Evolutionary conservation across 1,284 basidiomycete genomes (phyloP).

Genomic region (Ustilago curta): DNA sequence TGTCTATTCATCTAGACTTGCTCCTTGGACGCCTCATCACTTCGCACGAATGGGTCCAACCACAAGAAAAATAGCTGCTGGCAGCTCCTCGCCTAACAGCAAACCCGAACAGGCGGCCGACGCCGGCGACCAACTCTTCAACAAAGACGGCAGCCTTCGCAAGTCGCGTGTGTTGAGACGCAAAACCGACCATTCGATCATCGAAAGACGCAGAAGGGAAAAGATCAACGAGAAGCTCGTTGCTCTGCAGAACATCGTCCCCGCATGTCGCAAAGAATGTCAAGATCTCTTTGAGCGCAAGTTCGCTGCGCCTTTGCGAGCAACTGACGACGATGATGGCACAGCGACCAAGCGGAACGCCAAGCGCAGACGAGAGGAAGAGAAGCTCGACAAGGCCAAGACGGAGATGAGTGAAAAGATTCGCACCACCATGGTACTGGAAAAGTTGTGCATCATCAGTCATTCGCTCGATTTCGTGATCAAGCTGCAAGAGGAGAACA

Average conservation of each 20-base stretch:
- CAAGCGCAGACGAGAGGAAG: slow-evolving; percentile 31
- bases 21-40: not conserved
- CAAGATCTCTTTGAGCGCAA: slow-evolving; percentile 55
- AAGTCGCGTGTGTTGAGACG: slow-evolving; percentile 59
- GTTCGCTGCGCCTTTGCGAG: slow-evolving; percentile 17
- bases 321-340: slow-evolving; percentile 11
- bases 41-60: slow-evolving; percentile 8
- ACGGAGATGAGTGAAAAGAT: slow-evolving; percentile 46
- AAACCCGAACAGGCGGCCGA: not conserved
- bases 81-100: slow-evolving; percentile 5
- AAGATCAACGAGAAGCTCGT: slow-evolving; percentile 69
- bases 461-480: slow-evolving; percentile 60
- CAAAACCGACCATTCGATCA: slow-evolving; percentile 68
- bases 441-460: slow-evolving; percentile 67
- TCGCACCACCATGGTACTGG: slow-evolving; percentile 58
- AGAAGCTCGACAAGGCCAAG: slow-evolving; percentile 30
- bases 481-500: slow-evolving; percentile 45
- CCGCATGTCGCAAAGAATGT: slow-evolving; percentile 65
- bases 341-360: slow-evolving; percentile 7
- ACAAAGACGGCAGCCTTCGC: slow-evolving; percentile 51
- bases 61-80: slow-evolving; percentile 11
- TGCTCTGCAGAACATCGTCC: slow-evolving; percentile 58
- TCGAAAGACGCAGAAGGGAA: slow-evolving; percentile 65
- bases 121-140: slow-evolving; percentile 21
- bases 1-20: not conserved